Evolutionary conservation across 73 alveolate genomes (phyloP).

Genomic region (Paramecium primaurelia): DNA sequence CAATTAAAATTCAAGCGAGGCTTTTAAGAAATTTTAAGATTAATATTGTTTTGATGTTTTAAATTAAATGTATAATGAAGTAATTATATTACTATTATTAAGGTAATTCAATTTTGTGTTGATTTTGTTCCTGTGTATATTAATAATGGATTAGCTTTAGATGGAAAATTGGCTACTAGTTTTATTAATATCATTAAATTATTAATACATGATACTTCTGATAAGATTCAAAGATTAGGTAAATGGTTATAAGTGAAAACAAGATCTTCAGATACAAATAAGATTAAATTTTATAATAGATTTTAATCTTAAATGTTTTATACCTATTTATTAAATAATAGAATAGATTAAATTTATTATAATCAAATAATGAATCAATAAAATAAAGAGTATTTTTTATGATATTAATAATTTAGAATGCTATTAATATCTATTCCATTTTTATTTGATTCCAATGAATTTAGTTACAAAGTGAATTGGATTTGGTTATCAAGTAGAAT

Average conservation of each 20-base stretch:
- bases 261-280: neutral
- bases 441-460: neutral
- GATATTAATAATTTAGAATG: neutral
- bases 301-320: neutral
- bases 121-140: neutral
- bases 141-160: neutral
- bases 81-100: neutral
- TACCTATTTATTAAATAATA: neutral
- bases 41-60: neutral
- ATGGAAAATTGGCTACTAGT: neutral
- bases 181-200: neutral
- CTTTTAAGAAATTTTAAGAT: neutral
- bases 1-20: neutral
- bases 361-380: neutral
- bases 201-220: neutral
- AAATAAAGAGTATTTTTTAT: neutral
- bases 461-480: neutral
- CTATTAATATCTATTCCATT: neutral
- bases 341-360: neutral
- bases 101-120: neutral
- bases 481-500: neutral
- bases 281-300: neutral
- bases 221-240: neutral
- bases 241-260: neutral
- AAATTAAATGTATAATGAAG: neutral